A percentile compares a stretch with the other conserved stretches of the same genome.
Evolutionary conservation across 176 grass and related monocot species (phyloP).

Genomic region (Alloteropsis semialata): DNA sequence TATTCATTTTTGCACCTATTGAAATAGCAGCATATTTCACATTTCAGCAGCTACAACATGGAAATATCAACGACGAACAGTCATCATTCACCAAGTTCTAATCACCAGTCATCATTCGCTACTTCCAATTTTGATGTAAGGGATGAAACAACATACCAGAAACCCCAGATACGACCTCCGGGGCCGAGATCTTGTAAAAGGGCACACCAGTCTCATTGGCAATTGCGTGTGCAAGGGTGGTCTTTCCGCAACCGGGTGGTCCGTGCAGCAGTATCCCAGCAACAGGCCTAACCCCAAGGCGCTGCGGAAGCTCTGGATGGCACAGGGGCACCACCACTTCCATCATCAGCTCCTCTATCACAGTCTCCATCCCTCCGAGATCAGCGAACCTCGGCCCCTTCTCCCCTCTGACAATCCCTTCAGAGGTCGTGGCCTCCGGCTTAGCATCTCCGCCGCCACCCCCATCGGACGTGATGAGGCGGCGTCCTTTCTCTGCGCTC

Average conservation of each 20-base stretch:
- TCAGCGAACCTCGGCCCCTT: constrained; percentile 59
- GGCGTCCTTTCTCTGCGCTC: constrained; percentile 43
- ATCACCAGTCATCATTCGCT: no score
- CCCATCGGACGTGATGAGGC: constrained; percentile 31
- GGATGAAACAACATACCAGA: constrained; percentile 47
- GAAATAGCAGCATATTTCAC: no score
- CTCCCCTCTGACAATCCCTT: constrained; percentile 2
- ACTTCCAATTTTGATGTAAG: background rate
- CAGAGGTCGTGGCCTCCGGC: constrained; percentile 6
- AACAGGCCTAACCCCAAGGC: constrained; percentile 74
- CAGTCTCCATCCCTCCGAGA: constrained; percentile 65
- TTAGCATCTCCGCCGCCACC: constrained; percentile 33
- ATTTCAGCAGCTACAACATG: no score
- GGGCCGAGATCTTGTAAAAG: constrained; percentile 90
- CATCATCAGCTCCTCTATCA: constrained; percentile 85
- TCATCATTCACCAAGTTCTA: no score
- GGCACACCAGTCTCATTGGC: constrained; percentile 84
- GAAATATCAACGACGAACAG: no score
- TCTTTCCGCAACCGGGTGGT: constrained; percentile 87
- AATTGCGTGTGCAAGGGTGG: constrained; percentile 83
- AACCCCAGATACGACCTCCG: constrained; percentile 82
- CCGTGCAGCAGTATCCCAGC: constrained; percentile 77
- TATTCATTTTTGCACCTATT: background rate
- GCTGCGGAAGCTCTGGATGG: constrained; percentile 64
- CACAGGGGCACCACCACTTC: constrained; percentile 83